phyloP scores from a whole-genome alignment of 192 early-diverging fungal genomes.

The Diversispora eburnea region DNA sequence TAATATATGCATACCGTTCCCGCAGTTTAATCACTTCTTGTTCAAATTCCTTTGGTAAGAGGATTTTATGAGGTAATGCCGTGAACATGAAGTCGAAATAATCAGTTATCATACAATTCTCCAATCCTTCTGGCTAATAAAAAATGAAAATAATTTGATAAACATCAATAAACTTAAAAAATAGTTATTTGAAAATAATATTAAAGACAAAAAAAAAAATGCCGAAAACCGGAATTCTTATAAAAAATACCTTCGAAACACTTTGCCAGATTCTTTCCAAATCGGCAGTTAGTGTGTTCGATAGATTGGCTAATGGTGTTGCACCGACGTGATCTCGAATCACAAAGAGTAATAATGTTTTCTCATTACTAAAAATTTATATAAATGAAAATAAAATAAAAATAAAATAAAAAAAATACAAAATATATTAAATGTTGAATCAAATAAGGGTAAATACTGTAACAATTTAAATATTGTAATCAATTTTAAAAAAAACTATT shows the following conservation, averaged over 20 bases:
- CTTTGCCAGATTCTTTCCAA: slow-evolving; percentile 90
- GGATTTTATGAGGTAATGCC: slow-evolving; percentile 87
- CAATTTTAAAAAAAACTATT: background rate
- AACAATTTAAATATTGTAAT: background rate
- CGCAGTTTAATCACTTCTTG: slow-evolving; percentile 61
- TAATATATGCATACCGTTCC: slow-evolving; percentile 44
- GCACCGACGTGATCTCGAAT: slow-evolving; percentile 91
- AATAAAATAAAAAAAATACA: background rate
- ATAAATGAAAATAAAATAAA: slow-evolving; percentile 1
- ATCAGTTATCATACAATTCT: slow-evolving; percentile 69
- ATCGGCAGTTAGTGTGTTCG: slow-evolving; percentile 74
- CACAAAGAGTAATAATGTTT: slow-evolving; percentile 93
- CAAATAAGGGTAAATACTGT: slow-evolving; percentile 5
- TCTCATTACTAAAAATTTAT: slow-evolving; percentile 58
- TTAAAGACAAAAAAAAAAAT: background rate
- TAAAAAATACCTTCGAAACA: slow-evolving; percentile 65
- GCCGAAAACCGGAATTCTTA: background rate
- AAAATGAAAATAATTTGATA: background rate
- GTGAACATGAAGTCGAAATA: slow-evolving; percentile 92
- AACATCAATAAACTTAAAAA: background rate
- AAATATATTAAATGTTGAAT: no score
- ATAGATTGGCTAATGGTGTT: slow-evolving; percentile 79
- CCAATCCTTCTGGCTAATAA: slow-evolving; percentile 72
- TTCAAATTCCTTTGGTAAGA: slow-evolving; percentile 83
- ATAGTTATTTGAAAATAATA: background rate